Percentiles rank a stretch among this genome's conserved stretches.
phyloP scores from a whole-genome alignment of 1,139 yeast species.

The Yamadazyma dendronema region DNA sequence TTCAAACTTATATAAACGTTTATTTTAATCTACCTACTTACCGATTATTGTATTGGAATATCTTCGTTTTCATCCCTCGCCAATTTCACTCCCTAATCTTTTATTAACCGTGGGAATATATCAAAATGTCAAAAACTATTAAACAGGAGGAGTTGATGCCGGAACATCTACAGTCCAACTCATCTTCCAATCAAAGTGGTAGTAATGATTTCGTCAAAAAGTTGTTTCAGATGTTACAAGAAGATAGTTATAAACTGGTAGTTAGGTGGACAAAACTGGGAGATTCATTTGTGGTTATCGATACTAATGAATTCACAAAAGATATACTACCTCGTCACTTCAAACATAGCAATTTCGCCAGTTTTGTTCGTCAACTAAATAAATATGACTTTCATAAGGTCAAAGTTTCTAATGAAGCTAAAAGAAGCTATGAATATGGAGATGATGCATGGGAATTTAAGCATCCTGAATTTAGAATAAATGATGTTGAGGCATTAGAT shows the following conservation, averaged over 20 bases:
- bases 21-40: too few species aligned
- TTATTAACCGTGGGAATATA: too few species aligned
- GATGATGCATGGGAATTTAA: slow-evolving; percentile 93
- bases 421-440: slow-evolving; percentile 56
- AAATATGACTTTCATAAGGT: slow-evolving; percentile 97
- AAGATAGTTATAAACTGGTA: slow-evolving; percentile 64
- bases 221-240: slow-evolving; percentile 80
- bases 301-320: slow-evolving; percentile 86
- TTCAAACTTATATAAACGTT: too few species aligned
- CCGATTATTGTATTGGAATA: too few species aligned
- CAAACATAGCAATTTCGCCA: slow-evolving; percentile 90
- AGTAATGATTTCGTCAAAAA: slow-evolving; percentile 77
- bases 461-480: slow-evolving; percentile 80
- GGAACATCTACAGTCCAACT: slow-evolving; percentile 16
- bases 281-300: slow-evolving; percentile 83
- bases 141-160: slow-evolving; percentile 9
- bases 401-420: slow-evolving; percentile 56
- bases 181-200: slow-evolving; percentile 39
- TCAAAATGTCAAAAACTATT: slow-evolving; percentile 6
- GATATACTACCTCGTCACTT: slow-evolving; percentile 85
- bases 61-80: neutral
- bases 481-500: slow-evolving; percentile 70
- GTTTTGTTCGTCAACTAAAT: slow-evolving; percentile 91
- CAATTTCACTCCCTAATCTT: too few species aligned
- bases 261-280: slow-evolving; percentile 85